phyloP scores from a whole-genome alignment of 257 asterid genomes.

The Capsicum rhomboideum region DNA sequence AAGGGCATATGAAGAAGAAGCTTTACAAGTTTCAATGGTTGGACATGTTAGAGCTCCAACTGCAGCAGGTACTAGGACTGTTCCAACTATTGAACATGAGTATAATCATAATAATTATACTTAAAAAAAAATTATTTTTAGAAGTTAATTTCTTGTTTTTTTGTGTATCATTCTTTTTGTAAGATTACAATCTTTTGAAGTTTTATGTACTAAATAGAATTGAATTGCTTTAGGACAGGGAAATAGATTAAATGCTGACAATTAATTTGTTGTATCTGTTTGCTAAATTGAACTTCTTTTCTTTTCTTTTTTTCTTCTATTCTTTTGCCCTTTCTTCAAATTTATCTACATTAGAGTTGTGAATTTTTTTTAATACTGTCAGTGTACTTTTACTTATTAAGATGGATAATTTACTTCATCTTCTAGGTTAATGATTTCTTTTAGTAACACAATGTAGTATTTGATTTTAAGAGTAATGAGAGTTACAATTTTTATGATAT shows the following conservation, averaged over 20 bases:
- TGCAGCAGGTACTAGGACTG: constrained; percentile 60
- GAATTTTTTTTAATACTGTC: neutral
- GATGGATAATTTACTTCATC: neutral
- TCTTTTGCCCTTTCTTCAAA: neutral
- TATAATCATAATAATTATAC: constrained; percentile 18
- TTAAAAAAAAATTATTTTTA: neutral
- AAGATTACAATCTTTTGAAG: constrained; percentile 14
- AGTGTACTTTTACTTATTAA: neutral
- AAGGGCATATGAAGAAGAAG: constrained; percentile 93
- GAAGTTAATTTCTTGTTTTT: no score
- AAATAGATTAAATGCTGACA: constrained; percentile 20
- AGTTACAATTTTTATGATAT: neutral
- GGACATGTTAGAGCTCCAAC: constrained; percentile 85
- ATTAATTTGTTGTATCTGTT: constrained; percentile 1
- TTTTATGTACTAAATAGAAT: constrained; percentile 1
- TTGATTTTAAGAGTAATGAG: neutral
- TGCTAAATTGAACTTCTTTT: neutral
- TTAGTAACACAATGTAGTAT: neutral
- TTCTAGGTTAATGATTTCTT: neutral
- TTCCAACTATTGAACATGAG: constrained; percentile 59
- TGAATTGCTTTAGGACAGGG: neutral
- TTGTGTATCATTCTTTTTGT: constrained; percentile 9
- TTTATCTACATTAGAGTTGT: neutral
- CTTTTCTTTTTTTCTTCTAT: no score
- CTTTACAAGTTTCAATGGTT: constrained; percentile 88